A percentile compares a stretch with the other conserved stretches of the same genome.
phyloP scores from a whole-genome alignment of 768 basidiomycete species.

The Tricholoma saponaceum region DNA sequence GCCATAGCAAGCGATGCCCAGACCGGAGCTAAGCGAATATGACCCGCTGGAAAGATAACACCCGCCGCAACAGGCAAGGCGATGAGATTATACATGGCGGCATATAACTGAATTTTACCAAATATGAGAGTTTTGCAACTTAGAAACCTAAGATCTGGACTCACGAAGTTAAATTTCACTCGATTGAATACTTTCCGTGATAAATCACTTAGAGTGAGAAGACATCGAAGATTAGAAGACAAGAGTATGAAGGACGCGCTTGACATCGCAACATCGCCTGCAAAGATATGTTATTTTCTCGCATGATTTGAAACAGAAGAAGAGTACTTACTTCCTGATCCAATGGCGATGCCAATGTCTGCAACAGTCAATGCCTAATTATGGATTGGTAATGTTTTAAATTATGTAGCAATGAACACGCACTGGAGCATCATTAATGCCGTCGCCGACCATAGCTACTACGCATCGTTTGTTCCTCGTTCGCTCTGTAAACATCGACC shows the following conservation, averaged over 20 bases:
- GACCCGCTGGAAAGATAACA: constrained; percentile 66
- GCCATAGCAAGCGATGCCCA: constrained; percentile 85
- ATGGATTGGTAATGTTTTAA: not conserved
- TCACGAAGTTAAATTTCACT: constrained; percentile 73
- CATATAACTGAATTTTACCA: constrained; percentile 49
- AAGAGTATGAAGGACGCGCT: constrained; percentile 80
- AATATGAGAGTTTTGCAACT: not conserved
- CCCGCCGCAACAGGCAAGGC: constrained; percentile 78
- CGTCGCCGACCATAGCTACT: constrained; percentile 61
- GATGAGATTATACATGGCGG: constrained; percentile 60
- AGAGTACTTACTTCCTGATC: constrained; percentile 54
- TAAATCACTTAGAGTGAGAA: constrained; percentile 59
- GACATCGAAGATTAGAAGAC: constrained; percentile 55
- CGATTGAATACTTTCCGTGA: constrained; percentile 62
- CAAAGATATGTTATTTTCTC: constrained; percentile 4
- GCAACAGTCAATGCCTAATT: constrained; percentile 46
- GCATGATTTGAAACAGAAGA: not conserved
- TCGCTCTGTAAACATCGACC: not conserved
- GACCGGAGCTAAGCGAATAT: constrained; percentile 65
- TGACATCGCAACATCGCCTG: constrained; percentile 67
- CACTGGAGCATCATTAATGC: constrained; percentile 60
- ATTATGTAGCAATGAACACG: constrained; percentile 4
- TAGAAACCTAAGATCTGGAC: constrained; percentile 17
- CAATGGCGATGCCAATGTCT: constrained; percentile 62
- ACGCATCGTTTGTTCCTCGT: constrained; percentile 31